Base-by-base conservation (phyloP, 306 rosid genomes). In the Rosa chinensis region DNA sequence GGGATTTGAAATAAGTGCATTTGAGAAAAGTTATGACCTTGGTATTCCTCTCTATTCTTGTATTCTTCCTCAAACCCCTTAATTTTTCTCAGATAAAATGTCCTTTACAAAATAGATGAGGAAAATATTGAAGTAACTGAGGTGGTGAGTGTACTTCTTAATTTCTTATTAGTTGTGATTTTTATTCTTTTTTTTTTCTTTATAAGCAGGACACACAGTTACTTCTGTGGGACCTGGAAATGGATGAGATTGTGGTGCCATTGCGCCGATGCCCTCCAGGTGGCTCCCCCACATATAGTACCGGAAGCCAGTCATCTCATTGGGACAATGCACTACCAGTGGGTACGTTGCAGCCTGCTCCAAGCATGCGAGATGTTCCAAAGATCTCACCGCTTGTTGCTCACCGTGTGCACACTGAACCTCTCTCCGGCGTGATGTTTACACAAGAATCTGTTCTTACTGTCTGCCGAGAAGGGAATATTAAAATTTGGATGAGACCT, bases 301-400 rank as follows among this genome's bases (percentile, higher is more conserved):
- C 98, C 14, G 99, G 98, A 84, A 93, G 94, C 81, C 99, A 93
- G 87, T 96, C 99, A 48, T 83, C 99, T 9, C 96, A 91, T 52
- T 96, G 99, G 98, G 99, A 96, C 74, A 93, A 55, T 82, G 91
- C 74, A 44, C 79, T 82, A 56, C 97, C 98, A n/a, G 67, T 89
- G 74, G 97, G 96, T 68, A 90, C 90, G 49, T 87, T 96, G 80
- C 99, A 90, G 76, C 93, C 97, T 78, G 97, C 99, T 70, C 99
- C 99, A 4, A 88, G 97, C 81, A 90, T 91, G 91, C 83, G 89
- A 52, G 94, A 96, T 73, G 92, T 96, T 69, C 98, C 97, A 13
- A 96, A 93, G 82, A 85, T 96, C 73, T 85, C 99, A 25, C 96
- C 99, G 0, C 77, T 93, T 78, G 98, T 90, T 68, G 86, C 97